Evolutionary conservation across 2,329 filamentous ascomycete genomes (phyloP), one percentile per base, ranked within the genome.

Genomic region (Penicillium sp.): DNA sequence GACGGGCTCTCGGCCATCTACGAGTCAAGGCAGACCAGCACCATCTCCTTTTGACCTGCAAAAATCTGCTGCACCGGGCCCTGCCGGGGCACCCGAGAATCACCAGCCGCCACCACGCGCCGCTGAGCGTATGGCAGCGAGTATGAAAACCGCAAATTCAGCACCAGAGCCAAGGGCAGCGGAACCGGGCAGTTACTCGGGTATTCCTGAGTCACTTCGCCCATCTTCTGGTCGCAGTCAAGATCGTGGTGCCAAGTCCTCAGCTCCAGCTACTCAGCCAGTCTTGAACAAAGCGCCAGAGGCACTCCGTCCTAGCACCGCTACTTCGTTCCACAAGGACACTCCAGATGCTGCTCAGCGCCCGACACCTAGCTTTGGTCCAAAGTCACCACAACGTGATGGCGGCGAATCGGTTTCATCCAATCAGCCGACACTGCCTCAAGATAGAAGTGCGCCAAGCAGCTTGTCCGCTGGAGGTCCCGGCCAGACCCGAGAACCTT

Each of bases 151-250:
- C 10, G 33, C 33, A 6, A 22, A 4, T n/a, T 31, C 39, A 11
- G 22, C 13, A 35, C 51, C 53, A 16, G 64, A 68, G 4, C 36
- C 55, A n/a, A 65, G 55, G 31, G 59, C 48, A 19, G 60, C 52
- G 51, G 61, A 65, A 51, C 12, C 54, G 41, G 41, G 38, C 33
- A 61, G 53, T 29, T 43, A 56, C 36, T 33, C 41, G n/a, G 57
- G 52, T 40, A 19, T 57, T n/a, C 55, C 57, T 41, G 59, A 57
- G 6, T 59, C 62, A 18, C 29, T 46, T 0, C 62, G 62, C 36
- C 58, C 64, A 18, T 54, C 64, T 4, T 61, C 64, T 3, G 64
- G 64, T 10, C 64, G 64, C 25, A 63, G 64, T 44, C 64, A 61
- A 7, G 63, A 56, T 36, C 47, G 48, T 28, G 31, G 50, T 12